Evolutionary conservation across 2,329 filamentous ascomycete genomes (phyloP), one percentile per base, ranked within the genome.

Genomic region (Fusarium vanettenii): DNA sequence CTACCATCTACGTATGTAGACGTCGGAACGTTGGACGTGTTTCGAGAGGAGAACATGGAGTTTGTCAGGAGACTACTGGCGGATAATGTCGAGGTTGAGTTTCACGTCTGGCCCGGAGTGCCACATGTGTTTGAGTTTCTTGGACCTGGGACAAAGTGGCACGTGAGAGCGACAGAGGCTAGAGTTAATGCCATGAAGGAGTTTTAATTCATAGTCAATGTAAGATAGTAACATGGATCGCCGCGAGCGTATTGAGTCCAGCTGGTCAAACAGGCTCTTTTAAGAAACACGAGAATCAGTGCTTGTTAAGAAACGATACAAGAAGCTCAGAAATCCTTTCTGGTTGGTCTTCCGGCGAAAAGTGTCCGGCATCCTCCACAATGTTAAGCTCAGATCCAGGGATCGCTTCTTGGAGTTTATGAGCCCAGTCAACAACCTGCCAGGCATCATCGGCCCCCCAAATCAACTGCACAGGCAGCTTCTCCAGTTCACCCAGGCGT

Each of bases 361-460:
- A 83, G 37, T 82, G 80, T 0, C 80, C 78, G 29, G 76, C 76
- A 25, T 79, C 65, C 8, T 82, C 67, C 13, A 82, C 18, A 20
- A 82, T 63, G 2, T 63, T 66, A 18, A 83, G 66, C 5, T 78
- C 48, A 1, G 80, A 81, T 1, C 78, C 76, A 4, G 81, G 80
- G 61, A 83, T 81, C 1, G 80, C 74, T 13, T 66, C 33, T 18
- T 79, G 72, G 6, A 82, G 73, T 37, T 78, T 82, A n/a, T 77
- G 55, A 7, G 79, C 80, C 81, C 81, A 82, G 41, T 78, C 76
- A 39, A 80, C 65, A 0, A 78, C 72, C 61, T 82, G 81, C 80
- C 80, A 83, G 6, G 39, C 60, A 67, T 83, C 81, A 29, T 82
- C 69, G 1, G 69, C 72, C 3, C 80, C 81, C 80, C 81, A 82